phyloP scores from a whole-genome alignment of 805 yeast genomes.

The Alloascoidea hylecoeti region DNA sequence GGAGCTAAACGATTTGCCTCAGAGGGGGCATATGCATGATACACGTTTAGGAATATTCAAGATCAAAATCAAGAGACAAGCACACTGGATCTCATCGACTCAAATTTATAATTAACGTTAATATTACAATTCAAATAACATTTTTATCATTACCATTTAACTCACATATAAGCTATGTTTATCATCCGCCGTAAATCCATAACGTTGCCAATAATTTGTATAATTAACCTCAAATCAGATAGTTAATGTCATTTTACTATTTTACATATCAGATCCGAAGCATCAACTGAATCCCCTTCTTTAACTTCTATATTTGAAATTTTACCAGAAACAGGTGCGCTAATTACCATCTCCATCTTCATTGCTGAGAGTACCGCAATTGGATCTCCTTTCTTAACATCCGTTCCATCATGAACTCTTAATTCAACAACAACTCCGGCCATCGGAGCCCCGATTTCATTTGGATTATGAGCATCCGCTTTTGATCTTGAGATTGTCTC shows the following conservation, averaged over 20 bases:
- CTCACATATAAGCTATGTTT: too few relatives aligned
- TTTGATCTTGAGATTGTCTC: slow-evolving; percentile 64
- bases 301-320: slow-evolving; percentile 50
- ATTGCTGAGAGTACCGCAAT: slow-evolving; percentile 72
- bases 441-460: slow-evolving; percentile 83
- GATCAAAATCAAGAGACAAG: too few relatives aligned
- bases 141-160: too few relatives aligned
- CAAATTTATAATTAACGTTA: too few relatives aligned
- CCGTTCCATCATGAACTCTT: slow-evolving; percentile 57
- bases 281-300: slow-evolving; percentile 75
- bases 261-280: slow-evolving; percentile 41
- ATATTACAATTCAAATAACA: too few relatives aligned
- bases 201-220: too few relatives aligned
- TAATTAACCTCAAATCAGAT: too few relatives aligned
- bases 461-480: slow-evolving; percentile 59
- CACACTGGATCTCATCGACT: too few relatives aligned
- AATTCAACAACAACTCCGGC: slow-evolving; percentile 80
- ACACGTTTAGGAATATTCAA: too few relatives aligned
- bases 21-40: too few relatives aligned
- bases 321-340: slow-evolving; percentile 63
- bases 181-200: too few relatives aligned
- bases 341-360: slow-evolving; percentile 88
- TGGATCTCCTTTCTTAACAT: slow-evolving; percentile 75
- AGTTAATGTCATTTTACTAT: slow-evolving; percentile 3
- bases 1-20: too few relatives aligned